Conservation (phyloP, 306 rosid genomes). For the Acacia crassicarpa region DNA sequence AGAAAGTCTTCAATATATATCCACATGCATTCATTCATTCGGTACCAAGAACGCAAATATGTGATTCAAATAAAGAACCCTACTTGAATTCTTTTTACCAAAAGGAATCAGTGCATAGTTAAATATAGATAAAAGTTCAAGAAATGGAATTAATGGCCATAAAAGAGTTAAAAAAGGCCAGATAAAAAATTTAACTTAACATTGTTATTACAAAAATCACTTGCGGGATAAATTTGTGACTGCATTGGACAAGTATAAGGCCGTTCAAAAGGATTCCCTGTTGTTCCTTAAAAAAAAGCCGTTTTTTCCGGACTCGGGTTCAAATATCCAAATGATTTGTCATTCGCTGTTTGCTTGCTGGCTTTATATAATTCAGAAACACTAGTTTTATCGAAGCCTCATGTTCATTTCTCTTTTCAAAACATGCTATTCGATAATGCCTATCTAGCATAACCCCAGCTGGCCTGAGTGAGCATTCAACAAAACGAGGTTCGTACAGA, state of each 20-base stretch:
- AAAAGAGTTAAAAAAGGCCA: background rate
- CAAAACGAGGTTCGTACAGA: background rate
- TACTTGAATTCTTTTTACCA: background rate
- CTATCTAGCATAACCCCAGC: background rate
- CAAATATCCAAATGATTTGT: background rate
- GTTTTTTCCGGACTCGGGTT: background rate
- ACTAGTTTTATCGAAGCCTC: background rate
- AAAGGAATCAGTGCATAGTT: background rate
- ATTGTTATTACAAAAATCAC: background rate
- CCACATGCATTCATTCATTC: background rate
- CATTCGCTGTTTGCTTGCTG: background rate
- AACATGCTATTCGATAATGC: background rate
- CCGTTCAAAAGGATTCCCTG: too few species aligned
- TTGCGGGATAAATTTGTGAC: background rate
- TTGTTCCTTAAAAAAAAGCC: too few species aligned
- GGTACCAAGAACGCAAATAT: background rate
- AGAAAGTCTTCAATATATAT: background rate
- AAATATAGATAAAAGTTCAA: background rate
- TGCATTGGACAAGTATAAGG: background rate
- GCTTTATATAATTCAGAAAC: background rate
- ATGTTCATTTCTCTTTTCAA: background rate
- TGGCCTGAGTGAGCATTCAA: background rate
- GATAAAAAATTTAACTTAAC: background rate
- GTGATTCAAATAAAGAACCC: background rate
- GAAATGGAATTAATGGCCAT: background rate